A percentile compares a stretch with the other conserved stretches of the same genome.
Evolutionary conservation across 2,329 filamentous ascomycete species (phyloP).

Genomic region (Colletotrichum phormii): DNA sequence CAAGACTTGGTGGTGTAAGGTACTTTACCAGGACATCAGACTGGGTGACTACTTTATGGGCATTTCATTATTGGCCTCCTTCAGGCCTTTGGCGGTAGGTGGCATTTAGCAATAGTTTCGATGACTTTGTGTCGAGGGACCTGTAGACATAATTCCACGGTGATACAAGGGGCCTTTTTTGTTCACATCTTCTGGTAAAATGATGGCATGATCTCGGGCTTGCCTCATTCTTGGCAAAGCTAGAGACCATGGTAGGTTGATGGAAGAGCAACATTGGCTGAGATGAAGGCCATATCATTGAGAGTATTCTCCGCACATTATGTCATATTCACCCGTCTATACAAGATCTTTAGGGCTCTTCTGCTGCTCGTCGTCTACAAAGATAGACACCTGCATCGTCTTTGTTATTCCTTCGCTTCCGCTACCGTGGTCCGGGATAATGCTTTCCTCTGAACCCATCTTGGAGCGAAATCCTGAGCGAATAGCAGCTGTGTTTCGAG

Average conservation of each 20-base stretch:
- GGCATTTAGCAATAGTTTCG: no score
- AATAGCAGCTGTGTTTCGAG: not conserved
- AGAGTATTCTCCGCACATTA: no score
- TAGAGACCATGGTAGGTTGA: no score
- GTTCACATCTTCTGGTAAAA: no score
- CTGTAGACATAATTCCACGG: no score
- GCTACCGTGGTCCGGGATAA: not conserved
- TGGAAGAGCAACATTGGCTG: not conserved
- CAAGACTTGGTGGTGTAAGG: not conserved
- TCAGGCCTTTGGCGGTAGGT: no score
- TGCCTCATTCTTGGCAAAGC: not conserved
- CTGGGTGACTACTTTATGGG: no score
- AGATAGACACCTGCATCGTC: conserved; percentile 21
- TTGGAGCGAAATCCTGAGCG: conserved; percentile 3
- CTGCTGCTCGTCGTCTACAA: conserved; percentile 11
- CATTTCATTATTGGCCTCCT: no score
- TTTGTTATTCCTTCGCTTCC: conserved; percentile 16
- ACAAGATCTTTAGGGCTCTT: conserved; percentile 18
- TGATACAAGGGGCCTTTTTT: no score
- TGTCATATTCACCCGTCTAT: not conserved
- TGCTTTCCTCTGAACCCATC: conserved; percentile 26
- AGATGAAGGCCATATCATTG: not conserved
- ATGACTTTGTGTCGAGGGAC: no score
- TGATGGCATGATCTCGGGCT: not conserved
- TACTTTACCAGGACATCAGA: no score